Evolutionary conservation across 192 early-diverging fungal species (phyloP), one percentile per base, ranked within the genome.

Genomic region (Glomus cerebriforme): DNA sequence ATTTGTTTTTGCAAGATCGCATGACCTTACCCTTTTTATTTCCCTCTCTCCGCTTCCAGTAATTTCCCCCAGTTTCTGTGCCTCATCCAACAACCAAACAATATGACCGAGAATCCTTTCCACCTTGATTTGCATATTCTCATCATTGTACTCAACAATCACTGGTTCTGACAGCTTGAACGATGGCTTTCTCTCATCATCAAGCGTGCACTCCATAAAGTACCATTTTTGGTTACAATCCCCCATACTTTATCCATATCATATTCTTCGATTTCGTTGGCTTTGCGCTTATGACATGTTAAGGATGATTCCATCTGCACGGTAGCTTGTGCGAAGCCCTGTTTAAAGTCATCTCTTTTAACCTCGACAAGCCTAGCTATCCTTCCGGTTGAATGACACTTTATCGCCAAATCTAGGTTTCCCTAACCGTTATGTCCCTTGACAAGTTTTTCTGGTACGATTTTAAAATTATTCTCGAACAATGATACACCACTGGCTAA

Each of bases 31-130:
- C 64, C 26, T 66, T 29, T 32, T 66, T 66, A 32, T 32, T 27
- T 29, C 5, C 64, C 64, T 35, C 64, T 66, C 64, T 32, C 29
- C 64, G 26, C 64, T 35, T 66, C 26, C 31, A 35, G 69, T 35
- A 24, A 47, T 47, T 47, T 47, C 3, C 27, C 27, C 39, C 37
- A 1, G 17, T 27, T 24, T 47, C 45, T 71, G 69, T 24, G 35
- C 69, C 27, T 67, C 26, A n/a, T 49, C 69, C 45, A 68, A 68
- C 34, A 68, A 68, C 66, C 66, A 68, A 19, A 68, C 34, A 68
- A 68, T 68, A 68, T 68, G 66, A 68, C 66, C 66, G 15, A 68
- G 66, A 29, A 68, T 15, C 34, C 27, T 34, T 68, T 68, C 66
- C 27, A 35, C 34, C 34, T 31, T 68, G 32, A 68, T n/a, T n/a